Evolutionary conservation across 2,329 filamentous ascomycete genomes (phyloP), one percentile per base, ranked within the genome.

Genomic region (Alternaria rosae): DNA sequence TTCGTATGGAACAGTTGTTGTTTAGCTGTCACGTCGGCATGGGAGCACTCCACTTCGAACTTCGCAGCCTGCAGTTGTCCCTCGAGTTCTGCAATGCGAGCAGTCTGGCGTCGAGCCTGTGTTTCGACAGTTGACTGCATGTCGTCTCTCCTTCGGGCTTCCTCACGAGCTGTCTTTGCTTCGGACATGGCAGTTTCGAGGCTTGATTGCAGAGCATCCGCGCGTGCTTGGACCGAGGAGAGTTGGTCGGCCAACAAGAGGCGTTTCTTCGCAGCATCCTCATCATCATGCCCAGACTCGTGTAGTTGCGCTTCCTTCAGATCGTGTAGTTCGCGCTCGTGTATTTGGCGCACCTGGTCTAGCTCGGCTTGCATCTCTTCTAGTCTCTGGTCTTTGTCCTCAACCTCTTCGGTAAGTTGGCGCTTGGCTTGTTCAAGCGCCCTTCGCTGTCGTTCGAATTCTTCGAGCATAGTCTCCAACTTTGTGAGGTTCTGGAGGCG

Each of bases 161-260:
- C 67, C 54, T 75, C 64, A n/a, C 74, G 71, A 12, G 70, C 65
- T 12, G 57, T 64, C 55, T 63, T 69, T 7, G 70, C 69, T 20
- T 77, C 75, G 15, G 61, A 52, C 8, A 69, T 75, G 7, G 75
- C 76, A 20, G 64, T 65, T 26, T 69, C 65, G 10, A 79, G 70
- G 26, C 71, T 66, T 38, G 62, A 48, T 35, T 76, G 70, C 9
- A 79, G 65, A 17, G 54, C 52, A 15, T 74, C 59, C 26, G 73
- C 75, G 13, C 70, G 69, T 21, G 60, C 38, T 43, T 78, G 74
- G 15, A 78, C 61, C 8, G 65, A 54, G 5, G 66, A 64, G 2
- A 79, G 64, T 48, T 70, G 70, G 35, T 69, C 52, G 20, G 68
- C 58, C 17, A 76, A 47, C 6, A 65, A 58, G 0, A 53, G 13